phyloP scores from a whole-genome alignment of 177 flowering plant species.

The Tripterygium wilfordii region DNA sequence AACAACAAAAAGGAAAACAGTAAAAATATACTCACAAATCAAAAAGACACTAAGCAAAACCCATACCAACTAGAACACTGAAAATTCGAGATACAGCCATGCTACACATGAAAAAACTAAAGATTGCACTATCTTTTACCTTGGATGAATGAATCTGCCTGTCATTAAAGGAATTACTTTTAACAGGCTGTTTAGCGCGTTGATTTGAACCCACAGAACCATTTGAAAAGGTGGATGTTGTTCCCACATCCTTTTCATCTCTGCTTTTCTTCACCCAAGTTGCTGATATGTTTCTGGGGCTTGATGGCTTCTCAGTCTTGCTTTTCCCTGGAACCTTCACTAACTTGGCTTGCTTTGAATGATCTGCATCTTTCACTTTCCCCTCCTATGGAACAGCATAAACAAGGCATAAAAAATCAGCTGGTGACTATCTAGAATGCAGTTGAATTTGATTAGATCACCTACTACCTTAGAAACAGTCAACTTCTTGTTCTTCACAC shows the following conservation, averaged over 20 bases:
- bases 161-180: slow-evolving; percentile 38
- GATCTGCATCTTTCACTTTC: slow-evolving; percentile 15
- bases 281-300: slow-evolving; percentile 18
- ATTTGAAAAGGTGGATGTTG: slow-evolving; percentile 27
- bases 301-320: slow-evolving; percentile 30
- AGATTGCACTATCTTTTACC: slow-evolving; percentile 17
- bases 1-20: slow-evolving; percentile 3
- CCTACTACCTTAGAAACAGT: slow-evolving; percentile 22
- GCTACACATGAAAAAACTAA: neutral
- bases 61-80: too few relatives aligned
- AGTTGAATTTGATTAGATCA: neutral
- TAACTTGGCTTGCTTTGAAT: slow-evolving; percentile 16
- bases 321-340: slow-evolving; percentile 21
- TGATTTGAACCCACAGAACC: slow-evolving; percentile 33
- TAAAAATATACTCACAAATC: too few relatives aligned
- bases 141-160: slow-evolving; percentile 24
- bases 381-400: slow-evolving; percentile 21
- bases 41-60: too few relatives aligned
- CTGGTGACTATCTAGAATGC: too few relatives aligned
- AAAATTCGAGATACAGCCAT: too few relatives aligned
- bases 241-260: slow-evolving; percentile 38
- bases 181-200: slow-evolving; percentile 31
- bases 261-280: slow-evolving; percentile 24
- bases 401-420: too few relatives aligned
- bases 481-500: slow-evolving; percentile 17